phyloP scores from a whole-genome alignment of 2,329 filamentous ascomycete species.

The Scopulariopsis brevicaulis region DNA sequence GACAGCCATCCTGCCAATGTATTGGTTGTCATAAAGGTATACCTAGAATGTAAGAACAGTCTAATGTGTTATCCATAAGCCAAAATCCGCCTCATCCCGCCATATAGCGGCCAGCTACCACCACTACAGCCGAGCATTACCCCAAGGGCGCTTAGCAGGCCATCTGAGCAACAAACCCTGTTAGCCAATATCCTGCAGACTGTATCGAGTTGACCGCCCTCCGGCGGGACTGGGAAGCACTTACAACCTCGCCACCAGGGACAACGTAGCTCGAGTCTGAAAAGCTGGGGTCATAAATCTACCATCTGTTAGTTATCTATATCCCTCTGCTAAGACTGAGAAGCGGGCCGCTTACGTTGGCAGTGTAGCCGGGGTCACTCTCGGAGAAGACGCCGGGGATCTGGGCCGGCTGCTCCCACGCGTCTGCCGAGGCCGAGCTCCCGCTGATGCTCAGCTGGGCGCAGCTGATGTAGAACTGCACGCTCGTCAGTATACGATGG shows the following conservation, averaged over 20 bases:
- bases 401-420: constrained; percentile 25
- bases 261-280: constrained; percentile 16
- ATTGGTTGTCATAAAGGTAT: background rate
- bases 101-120: background rate
- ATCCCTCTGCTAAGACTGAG: background rate
- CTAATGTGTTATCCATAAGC: background rate
- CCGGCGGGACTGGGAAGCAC: background rate
- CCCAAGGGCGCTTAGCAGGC: background rate
- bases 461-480: constrained; percentile 34
- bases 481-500: constrained; percentile 1
- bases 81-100: background rate
- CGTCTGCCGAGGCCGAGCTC: constrained; percentile 26
- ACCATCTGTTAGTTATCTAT: background rate
- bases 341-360: constrained; percentile 9
- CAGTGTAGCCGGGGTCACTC: constrained; percentile 30
- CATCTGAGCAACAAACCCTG: background rate
- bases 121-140: background rate
- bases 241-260: constrained; percentile 13
- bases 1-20: too few species aligned
- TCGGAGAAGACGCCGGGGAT: constrained; percentile 30
- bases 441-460: constrained; percentile 31
- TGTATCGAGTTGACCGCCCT: background rate
- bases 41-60: background rate
- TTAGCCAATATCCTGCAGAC: background rate
- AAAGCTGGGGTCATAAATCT: constrained; percentile 19